Conservation (phyloP, 2,329 filamentous ascomycete species). For the Xylariomycetidae sp. region DNA sequence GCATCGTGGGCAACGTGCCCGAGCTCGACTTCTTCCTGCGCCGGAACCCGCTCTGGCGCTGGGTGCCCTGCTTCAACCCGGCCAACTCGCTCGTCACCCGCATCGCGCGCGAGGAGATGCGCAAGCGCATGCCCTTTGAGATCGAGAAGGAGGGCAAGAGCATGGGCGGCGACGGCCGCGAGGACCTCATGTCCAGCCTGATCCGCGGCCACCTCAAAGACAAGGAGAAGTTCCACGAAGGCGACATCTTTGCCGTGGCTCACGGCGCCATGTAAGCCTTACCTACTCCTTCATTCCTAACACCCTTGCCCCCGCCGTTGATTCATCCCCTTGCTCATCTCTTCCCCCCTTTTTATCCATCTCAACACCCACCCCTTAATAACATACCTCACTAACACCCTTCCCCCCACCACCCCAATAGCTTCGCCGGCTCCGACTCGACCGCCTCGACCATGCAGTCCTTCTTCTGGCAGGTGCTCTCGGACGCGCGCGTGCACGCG, state of each 20-base stretch:
- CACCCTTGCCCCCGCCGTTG: too few species aligned
- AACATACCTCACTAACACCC: too few species aligned
- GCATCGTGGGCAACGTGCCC: slow-evolving; percentile 47
- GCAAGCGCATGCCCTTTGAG: slow-evolving; percentile 39
- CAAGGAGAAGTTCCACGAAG: slow-evolving; percentile 41
- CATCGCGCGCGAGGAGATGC: slow-evolving; percentile 47
- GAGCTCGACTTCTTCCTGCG: slow-evolving; percentile 43
- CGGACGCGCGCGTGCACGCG: slow-evolving; percentile 36
- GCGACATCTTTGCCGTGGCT: slow-evolving; percentile 52
- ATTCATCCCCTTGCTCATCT: too few species aligned
- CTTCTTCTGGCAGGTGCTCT: slow-evolving; percentile 47
- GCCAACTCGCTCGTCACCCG: slow-evolving; percentile 45
- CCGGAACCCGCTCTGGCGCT: slow-evolving; percentile 42
- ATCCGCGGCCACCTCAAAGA: slow-evolving; percentile 50
- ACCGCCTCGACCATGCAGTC: slow-evolving; percentile 56
- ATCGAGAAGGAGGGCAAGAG: slow-evolving; percentile 38
- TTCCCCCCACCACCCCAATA: slow-evolving; percentile 15
- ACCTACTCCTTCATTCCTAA: background rate
- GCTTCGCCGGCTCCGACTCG: slow-evolving; percentile 57
- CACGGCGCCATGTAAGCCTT: slow-evolving; percentile 50
- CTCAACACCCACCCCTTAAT: too few species aligned
- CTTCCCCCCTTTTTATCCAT: background rate
- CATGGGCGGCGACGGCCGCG: slow-evolving; percentile 37
- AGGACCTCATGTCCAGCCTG: slow-evolving; percentile 46
- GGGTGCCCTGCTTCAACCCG: slow-evolving; percentile 36